Evolutionary conservation across 2,329 filamentous ascomycete species (phyloP).

Genomic region (Zymoseptoria ardabiliae): DNA sequence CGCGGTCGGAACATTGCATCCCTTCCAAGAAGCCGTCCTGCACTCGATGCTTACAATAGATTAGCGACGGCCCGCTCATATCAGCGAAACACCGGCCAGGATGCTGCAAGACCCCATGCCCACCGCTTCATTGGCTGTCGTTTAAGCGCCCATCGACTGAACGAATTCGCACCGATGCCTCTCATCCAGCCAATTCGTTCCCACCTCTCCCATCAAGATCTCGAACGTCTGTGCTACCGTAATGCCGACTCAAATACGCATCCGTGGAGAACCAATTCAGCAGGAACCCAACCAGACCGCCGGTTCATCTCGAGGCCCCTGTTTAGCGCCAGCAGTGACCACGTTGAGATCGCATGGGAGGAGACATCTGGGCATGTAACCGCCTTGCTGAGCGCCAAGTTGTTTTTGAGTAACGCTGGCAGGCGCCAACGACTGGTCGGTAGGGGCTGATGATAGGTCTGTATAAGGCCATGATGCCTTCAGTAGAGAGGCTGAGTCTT

Average conservation of each 20-base stretch:
- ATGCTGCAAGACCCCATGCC: not conserved
- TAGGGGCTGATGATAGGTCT: slow-evolving; percentile 7
- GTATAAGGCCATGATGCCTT: slow-evolving; percentile 22
- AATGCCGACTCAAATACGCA: slow-evolving; percentile 2
- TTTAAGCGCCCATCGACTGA: slow-evolving; percentile 12
- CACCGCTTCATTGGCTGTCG: slow-evolving; percentile 6
- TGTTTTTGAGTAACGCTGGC: slow-evolving; percentile 13
- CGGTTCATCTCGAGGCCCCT: slow-evolving; percentile 18
- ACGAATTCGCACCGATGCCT: slow-evolving; percentile 8
- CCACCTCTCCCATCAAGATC: not conserved
- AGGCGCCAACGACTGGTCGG: slow-evolving; percentile 14
- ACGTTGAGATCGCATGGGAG: slow-evolving; percentile 16
- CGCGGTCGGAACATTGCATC: not conserved
- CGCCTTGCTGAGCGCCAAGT: slow-evolving; percentile 17
- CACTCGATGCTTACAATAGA: not conserved
- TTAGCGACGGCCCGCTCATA: not conserved
- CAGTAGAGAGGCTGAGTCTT: slow-evolving; percentile 11
- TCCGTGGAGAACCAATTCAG: slow-evolving; percentile 9
- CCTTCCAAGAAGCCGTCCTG: not conserved
- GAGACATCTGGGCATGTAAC: slow-evolving; percentile 19
- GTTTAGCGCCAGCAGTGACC: slow-evolving; percentile 27
- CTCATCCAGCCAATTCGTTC: slow-evolving; percentile 7
- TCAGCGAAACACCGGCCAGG: not conserved
- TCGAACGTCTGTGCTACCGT: slow-evolving; percentile 7
- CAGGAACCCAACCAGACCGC: slow-evolving; percentile 16